Base-by-base conservation (phyloP, 73 alveolate genomes). In the Stentor roeselii region DNA sequence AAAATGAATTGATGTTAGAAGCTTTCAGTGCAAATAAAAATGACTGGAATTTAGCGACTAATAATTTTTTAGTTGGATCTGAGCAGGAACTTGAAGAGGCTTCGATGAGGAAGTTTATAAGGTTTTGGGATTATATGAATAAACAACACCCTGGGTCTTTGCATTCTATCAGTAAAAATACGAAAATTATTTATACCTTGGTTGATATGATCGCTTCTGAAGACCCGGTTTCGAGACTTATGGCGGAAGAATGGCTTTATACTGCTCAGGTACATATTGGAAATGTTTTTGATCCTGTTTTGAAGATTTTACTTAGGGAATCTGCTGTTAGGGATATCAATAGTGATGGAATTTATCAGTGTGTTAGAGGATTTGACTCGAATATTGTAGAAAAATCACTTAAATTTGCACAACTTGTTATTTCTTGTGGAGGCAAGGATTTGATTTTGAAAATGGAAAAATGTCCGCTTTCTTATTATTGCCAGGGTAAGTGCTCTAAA, bases 241-340 rank as follows among this genome's bases (percentile, higher is more conserved):
- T n/a, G 21, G n/a, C 80, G 2, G 21, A 34, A 30, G 80, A 67
- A 32, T 67, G 80, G 80, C 80, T 67, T 27, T 27, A 50, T 50
- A 21, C 21, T 11, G 67, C 67, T 50, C 21, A 11, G 6, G 21
- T 11, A 50, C 21, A 6, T 11, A 21, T 50, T 50, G 6, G 30
- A 50, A 11, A 21, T 50, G 30, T 50, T 50, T 21, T 50, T 50
- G 67, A 50, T 21, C 67, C 67, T 50, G 21, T 50, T 11, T 21
- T 50, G 6, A 6, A 50, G 21, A 50, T 50, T 11, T 21, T 50
- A 11, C 67, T 50, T 21, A 6, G 21, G 6, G 21, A 21, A 6
- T 11, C 30, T 21, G 21, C 67, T 11, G 21, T 50, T 50, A 50
- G 67, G 21, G 21, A 21, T 11, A n/a, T n/a, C n/a, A n/a, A n/a